Conservation (phyloP, 208 protist genomes). For the Herpetomonas tarakana region DNA sequence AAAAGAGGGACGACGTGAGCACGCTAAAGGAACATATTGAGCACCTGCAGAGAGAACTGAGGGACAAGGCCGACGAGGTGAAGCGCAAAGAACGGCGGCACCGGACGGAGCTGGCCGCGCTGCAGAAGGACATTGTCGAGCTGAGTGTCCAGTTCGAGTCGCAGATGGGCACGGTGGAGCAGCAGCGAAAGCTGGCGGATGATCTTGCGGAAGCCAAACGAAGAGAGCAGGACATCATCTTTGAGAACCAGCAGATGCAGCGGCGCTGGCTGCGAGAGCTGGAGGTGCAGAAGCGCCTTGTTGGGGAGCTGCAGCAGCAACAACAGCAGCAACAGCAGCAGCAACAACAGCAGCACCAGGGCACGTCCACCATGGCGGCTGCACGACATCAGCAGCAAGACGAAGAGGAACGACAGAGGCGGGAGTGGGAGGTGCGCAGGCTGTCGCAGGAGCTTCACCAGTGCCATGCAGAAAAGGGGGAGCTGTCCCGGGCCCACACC, state of each 20-base stretch:
- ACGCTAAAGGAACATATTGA: conserved; percentile 35
- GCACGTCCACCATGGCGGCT: background rate
- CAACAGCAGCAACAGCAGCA: background rate
- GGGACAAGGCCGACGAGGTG: conserved; percentile 9
- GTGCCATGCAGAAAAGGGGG: conserved; percentile 8
- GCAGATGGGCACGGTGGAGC: conserved; percentile 10
- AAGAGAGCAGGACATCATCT: background rate
- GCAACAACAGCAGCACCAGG: background rate
- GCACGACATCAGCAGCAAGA: conserved; percentile 3
- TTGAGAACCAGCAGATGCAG: conserved; percentile 9
- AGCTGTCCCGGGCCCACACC: conserved; percentile 24
- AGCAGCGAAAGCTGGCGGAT: conserved; percentile 11
- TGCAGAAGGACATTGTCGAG: conserved; percentile 40
- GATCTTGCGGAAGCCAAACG: conserved; percentile 2
- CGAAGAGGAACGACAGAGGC: background rate
- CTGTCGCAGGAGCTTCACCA: background rate
- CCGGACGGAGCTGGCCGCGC: conserved; percentile 25
- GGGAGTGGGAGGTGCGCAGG: background rate
- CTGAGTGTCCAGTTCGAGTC: conserved; percentile 37
- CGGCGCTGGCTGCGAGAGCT: conserved; percentile 19
- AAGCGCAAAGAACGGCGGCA: conserved; percentile 27
- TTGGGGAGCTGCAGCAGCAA: conserved; percentile 7
- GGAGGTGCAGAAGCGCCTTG: conserved; percentile 15
- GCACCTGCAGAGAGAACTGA: conserved; percentile 31
- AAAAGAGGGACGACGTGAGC: conserved; percentile 24